Evolutionary conservation across 78 protist genomes (phyloP).

Genomic region (Pigoraptor vietnamica): DNA sequence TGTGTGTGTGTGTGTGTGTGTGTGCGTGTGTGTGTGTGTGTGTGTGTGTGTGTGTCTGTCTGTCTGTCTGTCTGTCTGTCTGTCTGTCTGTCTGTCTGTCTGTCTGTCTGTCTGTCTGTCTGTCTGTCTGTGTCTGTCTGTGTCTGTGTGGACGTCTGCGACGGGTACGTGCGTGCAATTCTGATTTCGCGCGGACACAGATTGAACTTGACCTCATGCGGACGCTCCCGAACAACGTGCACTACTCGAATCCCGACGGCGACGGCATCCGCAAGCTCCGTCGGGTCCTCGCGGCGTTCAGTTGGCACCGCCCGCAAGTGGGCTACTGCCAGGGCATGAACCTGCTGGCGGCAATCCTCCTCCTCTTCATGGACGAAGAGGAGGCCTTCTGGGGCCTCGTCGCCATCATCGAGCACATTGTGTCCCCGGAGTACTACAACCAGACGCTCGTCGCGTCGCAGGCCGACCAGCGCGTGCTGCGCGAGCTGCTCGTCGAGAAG

Average conservation of each 20-base stretch:
- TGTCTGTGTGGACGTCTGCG: no score
- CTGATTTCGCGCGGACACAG: no score
- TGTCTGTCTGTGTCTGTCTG: no score
- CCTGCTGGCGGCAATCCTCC: constrained; percentile 12
- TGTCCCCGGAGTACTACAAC: background rate
- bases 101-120: no score
- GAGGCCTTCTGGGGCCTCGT: constrained; percentile 28
- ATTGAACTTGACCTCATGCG: constrained; percentile 11
- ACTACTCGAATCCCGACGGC: background rate
- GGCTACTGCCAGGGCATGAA: constrained; percentile 28
- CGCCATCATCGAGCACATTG: background rate
- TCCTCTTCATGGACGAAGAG: constrained; percentile 26
- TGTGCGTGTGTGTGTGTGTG: no score
- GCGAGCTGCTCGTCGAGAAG: background rate
- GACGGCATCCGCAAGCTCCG: background rate
- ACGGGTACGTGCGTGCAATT: no score
- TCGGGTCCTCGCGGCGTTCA: background rate
- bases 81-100: no score
- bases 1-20: no score
- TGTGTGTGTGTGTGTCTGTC: no score
- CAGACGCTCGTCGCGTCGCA: background rate
- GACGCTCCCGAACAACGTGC: background rate
- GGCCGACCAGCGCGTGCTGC: constrained; percentile 7
- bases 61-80: no score
- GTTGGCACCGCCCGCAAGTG: background rate